Evolutionary conservation across 1,284 basidiomycete genomes (phyloP), one percentile per base, ranked within the genome.

Genomic region (Cryptococcus sp.): DNA sequence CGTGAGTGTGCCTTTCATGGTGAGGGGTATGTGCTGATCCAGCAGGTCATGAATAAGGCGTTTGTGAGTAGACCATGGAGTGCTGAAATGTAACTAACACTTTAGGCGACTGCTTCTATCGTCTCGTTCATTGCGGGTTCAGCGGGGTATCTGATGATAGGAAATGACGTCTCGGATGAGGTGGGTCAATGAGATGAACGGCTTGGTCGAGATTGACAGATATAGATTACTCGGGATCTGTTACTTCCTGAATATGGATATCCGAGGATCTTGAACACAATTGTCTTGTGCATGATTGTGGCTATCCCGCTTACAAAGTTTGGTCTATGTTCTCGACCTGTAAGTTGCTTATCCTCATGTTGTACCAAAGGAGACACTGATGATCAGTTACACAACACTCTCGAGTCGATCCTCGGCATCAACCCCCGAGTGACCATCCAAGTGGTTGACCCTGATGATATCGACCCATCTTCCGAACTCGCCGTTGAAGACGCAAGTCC

Each of bases 81-180:
- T 23, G 43, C n/a, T n/a, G n/a, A n/a, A n/a, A n/a, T n/a, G n/a
- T 2, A 23, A 46, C 38, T 5, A 35, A 15, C 15, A 33, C 6
- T 13, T 35, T 58, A 91, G 84, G 60, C 82, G n/a, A 81, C 88
- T 38, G 86, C 94, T 1, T 91, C 89, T 0, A 77, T 81, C 36
- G 80, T 95, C 37, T 94, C 94, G 63, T 80, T 86, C 23, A 63
- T 88, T 6, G 88, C 95, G 52, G 94, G 90, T 11, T 85, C 84
- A 52, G 85, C 86, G 13, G 94, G 94, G 1, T 97, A 96, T 64
- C 76, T 90, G 23, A 97, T 97, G 93, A 94, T 94, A 69, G 93
- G 92, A 14, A 80, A 83, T 60, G 67, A 71, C 32, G 90, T 95
- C 53, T 85, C 84, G 63, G 90, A 92, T 60, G 92, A 95, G 80